Conservation (phyloP, 257 asterid genomes). For the Solanum etuberosum region DNA sequence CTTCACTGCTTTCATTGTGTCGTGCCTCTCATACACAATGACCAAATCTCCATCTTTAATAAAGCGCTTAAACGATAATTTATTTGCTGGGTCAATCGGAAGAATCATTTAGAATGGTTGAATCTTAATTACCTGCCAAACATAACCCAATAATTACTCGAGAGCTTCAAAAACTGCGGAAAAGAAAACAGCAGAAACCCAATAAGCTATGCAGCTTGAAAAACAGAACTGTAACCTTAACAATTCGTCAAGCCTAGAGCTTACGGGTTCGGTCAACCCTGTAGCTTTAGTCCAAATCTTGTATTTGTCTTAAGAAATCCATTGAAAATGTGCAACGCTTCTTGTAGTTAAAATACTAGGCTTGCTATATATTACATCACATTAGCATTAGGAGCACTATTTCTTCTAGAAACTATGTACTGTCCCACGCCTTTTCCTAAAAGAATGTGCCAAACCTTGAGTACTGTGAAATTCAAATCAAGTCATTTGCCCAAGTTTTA, state of each 20-base stretch:
- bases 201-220: background rate
- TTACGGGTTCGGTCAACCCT: background rate
- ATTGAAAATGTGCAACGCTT: background rate
- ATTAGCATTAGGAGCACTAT: background rate
- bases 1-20: slow-evolving; percentile 70
- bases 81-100: slow-evolving; percentile 29
- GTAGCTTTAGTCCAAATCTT: background rate
- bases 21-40: slow-evolving; percentile 71
- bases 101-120: slow-evolving; percentile 23
- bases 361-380: background rate
- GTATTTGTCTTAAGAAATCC: background rate
- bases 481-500: background rate
- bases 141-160: background rate
- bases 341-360: background rate
- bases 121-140: background rate
- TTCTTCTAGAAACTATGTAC: background rate
- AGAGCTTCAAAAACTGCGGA: background rate
- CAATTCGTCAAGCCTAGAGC: background rate
- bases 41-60: slow-evolving; percentile 70
- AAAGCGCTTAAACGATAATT: slow-evolving; percentile 47
- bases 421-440: background rate
- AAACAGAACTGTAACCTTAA: background rate
- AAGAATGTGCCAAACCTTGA: background rate
- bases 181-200: background rate
- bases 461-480: background rate